Evolutionary conservation across 2,329 filamentous ascomycete species (phyloP).

Genomic region (Fusarium sp.): DNA sequence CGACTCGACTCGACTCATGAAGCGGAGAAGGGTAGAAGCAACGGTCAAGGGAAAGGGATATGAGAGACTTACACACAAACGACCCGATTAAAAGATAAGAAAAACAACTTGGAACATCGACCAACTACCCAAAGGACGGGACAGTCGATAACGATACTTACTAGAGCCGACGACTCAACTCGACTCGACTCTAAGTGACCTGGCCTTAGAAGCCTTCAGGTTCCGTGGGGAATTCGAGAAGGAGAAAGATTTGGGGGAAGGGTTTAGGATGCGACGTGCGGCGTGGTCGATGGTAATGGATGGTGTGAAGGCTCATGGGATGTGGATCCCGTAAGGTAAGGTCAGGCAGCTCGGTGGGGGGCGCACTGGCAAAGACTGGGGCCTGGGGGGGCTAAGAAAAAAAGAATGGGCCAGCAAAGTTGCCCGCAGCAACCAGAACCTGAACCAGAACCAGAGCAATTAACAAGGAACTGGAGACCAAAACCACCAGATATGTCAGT

Average conservation of each 20-base stretch:
- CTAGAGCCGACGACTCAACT: conserved; percentile 10
- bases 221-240: conserved; percentile 33
- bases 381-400: conserved; percentile 19
- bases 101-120: conserved; percentile 18
- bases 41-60: background rate
- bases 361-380: background rate
- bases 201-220: conserved; percentile 23
- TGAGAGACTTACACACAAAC: conserved; percentile 38
- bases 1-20: conserved; percentile 24
- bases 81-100: conserved; percentile 25
- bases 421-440: conserved; percentile 44
- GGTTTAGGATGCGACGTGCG: conserved; percentile 36
- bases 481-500: conserved; percentile 9
- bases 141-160: conserved; percentile 22
- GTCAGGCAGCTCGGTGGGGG: conserved; percentile 2
- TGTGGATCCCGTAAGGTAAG: conserved; percentile 26
- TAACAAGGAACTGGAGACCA: conserved; percentile 9
- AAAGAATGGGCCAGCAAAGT: conserved; percentile 38
- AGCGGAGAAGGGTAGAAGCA: conserved; percentile 11
- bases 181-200: conserved; percentile 26
- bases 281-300: conserved; percentile 31
- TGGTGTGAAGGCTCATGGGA: conserved; percentile 32
- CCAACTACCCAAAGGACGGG: conserved; percentile 6
- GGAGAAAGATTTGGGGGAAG: conserved; percentile 36
- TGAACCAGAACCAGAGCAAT: conserved; percentile 32